Base-by-base conservation (phyloP, 495 filamentous ascomycete genomes). In the Paragyromitra xinjiangensis region DNA sequence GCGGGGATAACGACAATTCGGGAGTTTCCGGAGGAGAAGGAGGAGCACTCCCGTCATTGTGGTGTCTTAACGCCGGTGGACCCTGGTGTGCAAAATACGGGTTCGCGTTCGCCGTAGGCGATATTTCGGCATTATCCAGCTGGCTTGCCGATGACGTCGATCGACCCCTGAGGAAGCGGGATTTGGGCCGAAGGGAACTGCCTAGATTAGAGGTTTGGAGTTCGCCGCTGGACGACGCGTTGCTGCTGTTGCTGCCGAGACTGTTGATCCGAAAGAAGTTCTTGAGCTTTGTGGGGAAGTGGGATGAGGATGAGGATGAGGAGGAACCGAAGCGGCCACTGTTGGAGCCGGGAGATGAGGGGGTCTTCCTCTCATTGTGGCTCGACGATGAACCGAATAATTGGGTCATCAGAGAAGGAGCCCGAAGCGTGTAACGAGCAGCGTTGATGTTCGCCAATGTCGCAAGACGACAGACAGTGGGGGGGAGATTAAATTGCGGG, bases 21-120 rank as follows among this genome's bases (percentile, higher is more conserved):
- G 95, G 95, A 4, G 94, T 95, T 84, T 97, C 94, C 34, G 95
- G 94, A n/a, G 95, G 96, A 48, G 94, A 97, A 0, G 94, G 94
- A 26, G 95, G 95, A n/a, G 95, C 92, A 78, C 93, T 97, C 81
- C 91, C 92, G 51, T 97, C 93, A 83, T 98, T 96, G 84, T 94
- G 94, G 85, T 99, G 95, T 78, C 95, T 90, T 78, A 98, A 85
- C 66, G 92, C 90, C 22, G 95, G 95, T 73, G 94, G 95, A 67
- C 95, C 95, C 83, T 99, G 95, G 83, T 98, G 96, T 62, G 91
- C 92, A 84, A 99, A 99, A 82, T 99, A 99, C 3, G 95, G 95
- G 82, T 99, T 99, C 39, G 94, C 96, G 77, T 94, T 90, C 16
- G 95, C 96, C 19, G 94, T 98, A 26, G 96, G 95, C 74, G 94